A percentile compares a stretch with the other conserved stretches of the same genome.
These are phyloP conservation scores for Alternaria sp. DNA, from an alignment of 2,329 filamentous ascomycete genomes.

Conservation along the genomic window DNA sequence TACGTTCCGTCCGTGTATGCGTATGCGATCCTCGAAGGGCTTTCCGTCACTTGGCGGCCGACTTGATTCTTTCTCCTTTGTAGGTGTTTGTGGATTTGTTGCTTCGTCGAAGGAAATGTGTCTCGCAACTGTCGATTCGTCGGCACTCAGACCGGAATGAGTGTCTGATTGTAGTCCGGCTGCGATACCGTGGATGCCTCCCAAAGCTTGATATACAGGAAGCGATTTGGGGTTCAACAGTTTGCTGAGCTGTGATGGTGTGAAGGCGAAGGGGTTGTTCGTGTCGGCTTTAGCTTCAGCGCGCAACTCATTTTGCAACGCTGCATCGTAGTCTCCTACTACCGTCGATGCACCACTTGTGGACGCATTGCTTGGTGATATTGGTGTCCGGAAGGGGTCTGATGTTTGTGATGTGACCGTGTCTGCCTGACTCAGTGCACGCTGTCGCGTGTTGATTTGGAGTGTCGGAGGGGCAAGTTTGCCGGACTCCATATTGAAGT, in stretches of 20 bases:
- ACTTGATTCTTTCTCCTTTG: conserved; percentile 25
- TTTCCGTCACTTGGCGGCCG: conserved; percentile 23
- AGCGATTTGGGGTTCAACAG: conserved; percentile 60
- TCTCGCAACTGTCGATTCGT: conserved; percentile 58
- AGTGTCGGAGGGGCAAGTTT: conserved; percentile 36
- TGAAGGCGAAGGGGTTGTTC: conserved; percentile 62
- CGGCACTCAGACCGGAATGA: conserved; percentile 57
- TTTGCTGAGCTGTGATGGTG: conserved; percentile 61
- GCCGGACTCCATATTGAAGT: conserved; percentile 27
- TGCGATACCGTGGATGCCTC: conserved; percentile 62
- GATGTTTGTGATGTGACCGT: conserved; percentile 34
- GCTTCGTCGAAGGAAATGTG: conserved; percentile 59
- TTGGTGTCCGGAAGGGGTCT: conserved; percentile 32
- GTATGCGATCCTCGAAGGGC: conserved; percentile 62
- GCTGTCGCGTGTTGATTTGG: conserved; percentile 35
- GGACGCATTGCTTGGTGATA: conserved; percentile 33
- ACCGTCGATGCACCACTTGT: conserved; percentile 27
- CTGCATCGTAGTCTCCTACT: conserved; percentile 38
- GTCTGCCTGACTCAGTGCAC: conserved; percentile 32
- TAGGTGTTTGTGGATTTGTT: conserved; percentile 43
- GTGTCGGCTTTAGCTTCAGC: conserved; percentile 35
- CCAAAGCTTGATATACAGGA: conserved; percentile 58
- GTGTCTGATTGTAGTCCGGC: conserved; percentile 59
- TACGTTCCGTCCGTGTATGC: conserved; percentile 66
- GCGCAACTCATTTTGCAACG: conserved; percentile 34